Base-by-base conservation (phyloP, 2,329 filamentous ascomycete genomes). In the Verticillium isaacii region DNA sequence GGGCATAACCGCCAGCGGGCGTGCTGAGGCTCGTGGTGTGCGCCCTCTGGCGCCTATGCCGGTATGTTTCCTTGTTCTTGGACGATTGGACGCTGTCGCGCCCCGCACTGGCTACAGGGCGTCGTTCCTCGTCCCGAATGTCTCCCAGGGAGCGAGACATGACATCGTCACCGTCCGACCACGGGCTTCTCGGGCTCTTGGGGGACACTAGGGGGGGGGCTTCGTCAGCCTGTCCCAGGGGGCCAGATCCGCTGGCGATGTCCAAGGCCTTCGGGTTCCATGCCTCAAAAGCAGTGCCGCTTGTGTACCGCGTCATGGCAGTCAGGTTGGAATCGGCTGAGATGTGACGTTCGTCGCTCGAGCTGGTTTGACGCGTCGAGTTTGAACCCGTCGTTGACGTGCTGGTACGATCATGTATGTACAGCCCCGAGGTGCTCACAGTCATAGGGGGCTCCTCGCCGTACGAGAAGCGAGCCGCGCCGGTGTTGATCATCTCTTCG, bases 311-410 rank as follows among this genome's bases (percentile, higher is more conserved):
- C 5, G 83, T 85, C 62, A 82, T 75, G 45, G 80, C 80, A 1
- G 84, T 85, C 63, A 80, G 81, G 11, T 78, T 80, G 5, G 84
- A 86, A 32, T 79, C 77, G 17, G 79, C 78, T 14, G 84, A 87
- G 57, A 80, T 76, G 70, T 85, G 83, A 32, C 82, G 82, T 62
- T 81, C 79, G 58, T 75, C 79, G 56, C 75, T 80, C 19, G 79
- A 82, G 32, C 77, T 75, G 1, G 81, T 82, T 25, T 77, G 76
- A 32, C 74, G 74, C 3, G 80, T 84, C 17, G 78, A 78, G 62
- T 74, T 73, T 58, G 83, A 86, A 29, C 73, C 77, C 1, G 79
- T 84, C 6, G 84, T 86, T 7, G 82, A 86, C 12, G 82, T 83
- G 71, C 83, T 86, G 25, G 77, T 79, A 17, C 84, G 81, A 61